Evolutionary conservation across 2,329 filamentous ascomycete genomes (phyloP).

Genomic region (Nannizziopsis barbatae): DNA sequence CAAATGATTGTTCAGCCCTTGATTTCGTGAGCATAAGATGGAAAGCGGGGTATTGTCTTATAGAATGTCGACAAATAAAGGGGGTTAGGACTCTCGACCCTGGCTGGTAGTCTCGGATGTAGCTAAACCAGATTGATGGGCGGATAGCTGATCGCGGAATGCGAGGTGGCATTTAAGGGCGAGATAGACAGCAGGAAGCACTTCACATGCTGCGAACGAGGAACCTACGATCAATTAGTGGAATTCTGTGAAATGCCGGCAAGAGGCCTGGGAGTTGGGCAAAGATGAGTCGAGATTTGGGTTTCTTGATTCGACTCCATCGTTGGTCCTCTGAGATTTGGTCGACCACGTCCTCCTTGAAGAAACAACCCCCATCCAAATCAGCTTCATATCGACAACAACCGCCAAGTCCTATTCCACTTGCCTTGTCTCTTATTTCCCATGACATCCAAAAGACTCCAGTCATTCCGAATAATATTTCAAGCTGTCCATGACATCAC

Average conservation of each 20-base stretch:
- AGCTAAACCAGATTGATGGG: background rate
- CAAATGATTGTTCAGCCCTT: slow-evolving; percentile 16
- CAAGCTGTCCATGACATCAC: slow-evolving; percentile 54
- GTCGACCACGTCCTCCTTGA: no score
- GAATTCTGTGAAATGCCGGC: no score
- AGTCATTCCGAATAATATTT: background rate
- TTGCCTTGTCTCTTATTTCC: slow-evolving; percentile 5
- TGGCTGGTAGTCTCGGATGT: background rate
- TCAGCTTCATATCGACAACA: background rate
- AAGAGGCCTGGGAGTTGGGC: no score
- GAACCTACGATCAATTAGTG: background rate
- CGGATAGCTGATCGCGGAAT: background rate
- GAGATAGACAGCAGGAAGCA: background rate
- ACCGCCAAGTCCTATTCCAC: background rate
- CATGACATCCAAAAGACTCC: slow-evolving; percentile 2
- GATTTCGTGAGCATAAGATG: slow-evolving; percentile 2
- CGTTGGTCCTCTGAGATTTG: background rate
- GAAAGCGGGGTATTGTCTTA: background rate
- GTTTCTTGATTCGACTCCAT: background rate
- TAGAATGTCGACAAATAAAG: background rate
- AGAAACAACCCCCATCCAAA: background rate
- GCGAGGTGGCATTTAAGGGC: slow-evolving; percentile 4
- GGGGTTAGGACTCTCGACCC: background rate
- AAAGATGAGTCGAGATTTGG: no score
- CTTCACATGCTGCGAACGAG: background rate